Percentiles rank a stretch among this genome's conserved stretches.
Evolutionary conservation across 495 filamentous ascomycete species (phyloP).

Genomic region (Xanthoparmelia taractica): DNA sequence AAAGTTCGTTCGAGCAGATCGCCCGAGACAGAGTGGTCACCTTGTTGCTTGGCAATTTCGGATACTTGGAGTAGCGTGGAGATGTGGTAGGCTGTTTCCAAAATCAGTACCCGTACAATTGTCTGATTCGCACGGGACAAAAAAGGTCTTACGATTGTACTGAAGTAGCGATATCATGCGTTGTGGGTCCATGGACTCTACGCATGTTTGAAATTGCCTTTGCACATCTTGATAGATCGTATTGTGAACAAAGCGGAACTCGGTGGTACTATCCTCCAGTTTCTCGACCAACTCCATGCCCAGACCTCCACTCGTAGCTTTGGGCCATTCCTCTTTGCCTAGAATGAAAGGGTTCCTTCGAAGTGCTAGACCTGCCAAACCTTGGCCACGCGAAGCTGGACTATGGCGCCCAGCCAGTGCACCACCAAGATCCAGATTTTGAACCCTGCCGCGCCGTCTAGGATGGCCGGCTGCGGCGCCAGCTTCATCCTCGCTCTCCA

Average conservation of each 20-base stretch:
- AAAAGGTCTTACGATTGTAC: constrained; percentile 45
- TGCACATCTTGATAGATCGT: constrained; percentile 70
- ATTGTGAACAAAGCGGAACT: constrained; percentile 73
- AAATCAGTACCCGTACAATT: constrained; percentile 2
- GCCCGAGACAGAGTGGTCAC: constrained; percentile 73
- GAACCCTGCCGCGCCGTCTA: constrained; percentile 45
- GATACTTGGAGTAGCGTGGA: constrained; percentile 89
- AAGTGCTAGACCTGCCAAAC: constrained; percentile 59
- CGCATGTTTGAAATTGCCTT: constrained; percentile 64
- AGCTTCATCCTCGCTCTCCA: constrained; percentile 51
- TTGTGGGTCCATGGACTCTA: constrained; percentile 75
- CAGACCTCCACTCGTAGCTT: constrained; percentile 68
- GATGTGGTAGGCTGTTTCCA: constrained; percentile 63
- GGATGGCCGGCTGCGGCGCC: constrained; percentile 29
- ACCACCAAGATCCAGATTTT: constrained; percentile 60
- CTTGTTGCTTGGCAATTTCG: constrained; percentile 81
- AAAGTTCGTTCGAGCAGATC: constrained; percentile 88
- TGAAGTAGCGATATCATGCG: constrained; percentile 56
- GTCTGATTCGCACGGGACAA: neutral
- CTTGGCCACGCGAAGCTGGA: constrained; percentile 49
- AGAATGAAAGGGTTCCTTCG: constrained; percentile 78
- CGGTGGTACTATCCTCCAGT: constrained; percentile 40
- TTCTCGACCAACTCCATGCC: constrained; percentile 69
- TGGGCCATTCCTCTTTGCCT: constrained; percentile 88
- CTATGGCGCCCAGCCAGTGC: constrained; percentile 56